Evolutionary conservation across 345 rosid species (phyloP), one percentile per base, ranked within the genome.

Genomic region (Citrus trifoliata): DNA sequence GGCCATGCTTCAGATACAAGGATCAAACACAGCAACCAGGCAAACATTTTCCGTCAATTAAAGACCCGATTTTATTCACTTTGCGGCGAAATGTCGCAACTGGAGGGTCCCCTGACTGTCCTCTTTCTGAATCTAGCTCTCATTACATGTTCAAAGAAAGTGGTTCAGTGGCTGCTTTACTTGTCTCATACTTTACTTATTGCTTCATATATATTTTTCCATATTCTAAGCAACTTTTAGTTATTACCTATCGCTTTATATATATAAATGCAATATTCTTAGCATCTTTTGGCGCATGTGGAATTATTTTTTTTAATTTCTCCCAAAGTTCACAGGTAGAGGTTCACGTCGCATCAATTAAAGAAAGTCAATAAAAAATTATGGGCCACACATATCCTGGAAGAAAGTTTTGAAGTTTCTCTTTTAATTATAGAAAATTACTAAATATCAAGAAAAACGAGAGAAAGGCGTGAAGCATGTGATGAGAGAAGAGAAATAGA

Each of bases 151-250:
- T 78, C 37, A 37, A 77, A 61, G 75, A 38, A 78, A 48, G 56
- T 9, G 74, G 62, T 79, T 35, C 37, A 35, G 1, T 35, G 35
- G 1, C 37, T 82, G 80, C 78, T 82, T 82, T 82, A 80, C 80
- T 82, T 82, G 10, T 46, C 30, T 35, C 35, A 22, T 58, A 75
- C 77, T 77, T 73, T 67, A 59, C 8, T 35, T 1, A 13, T 65
- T 46, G 75, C 55, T 71, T 33, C 40, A 2, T 9, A 10, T 42
- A 10, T 42, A 35, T n/a, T 12, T 60, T 70, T 3, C 22, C 37
- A 1, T 38, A 62, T 28, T 28, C 67, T 27, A 1, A 9, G 21
- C 7, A 37, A 37, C 40, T 37, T 37, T 37, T 37, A 37, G 40
- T 77, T 73, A 32, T 32, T 73, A 67, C 13, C 48, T 1, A 21